phyloP scores from a whole-genome alignment of 495 filamentous ascomycete species.

The Cercophora samala region DNA sequence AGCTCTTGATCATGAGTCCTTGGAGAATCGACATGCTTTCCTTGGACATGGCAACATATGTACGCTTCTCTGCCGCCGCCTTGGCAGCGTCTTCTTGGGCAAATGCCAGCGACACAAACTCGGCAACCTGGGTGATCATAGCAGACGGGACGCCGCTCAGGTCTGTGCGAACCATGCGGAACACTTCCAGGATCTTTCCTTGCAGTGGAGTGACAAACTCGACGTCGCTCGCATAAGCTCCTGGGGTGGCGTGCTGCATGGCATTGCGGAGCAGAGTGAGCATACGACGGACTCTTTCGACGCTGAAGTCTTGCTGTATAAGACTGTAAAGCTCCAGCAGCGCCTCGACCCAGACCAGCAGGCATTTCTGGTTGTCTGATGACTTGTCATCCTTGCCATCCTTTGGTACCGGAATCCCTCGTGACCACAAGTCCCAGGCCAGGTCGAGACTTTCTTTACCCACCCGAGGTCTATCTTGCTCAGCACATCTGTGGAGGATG shows the following conservation, averaged over 20 bases:
- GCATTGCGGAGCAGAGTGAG: conserved; percentile 57
- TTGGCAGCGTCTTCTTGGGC: conserved; percentile 32
- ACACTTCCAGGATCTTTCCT: conserved; percentile 63
- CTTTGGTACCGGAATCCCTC: conserved; percentile 53
- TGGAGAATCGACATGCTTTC: conserved; percentile 67
- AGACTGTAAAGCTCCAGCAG: conserved; percentile 78
- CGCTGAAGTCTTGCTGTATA: conserved; percentile 60
- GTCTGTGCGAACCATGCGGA: conserved; percentile 69
- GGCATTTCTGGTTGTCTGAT: conserved; percentile 68
- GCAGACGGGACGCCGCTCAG: conserved; percentile 61
- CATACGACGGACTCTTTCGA: conserved; percentile 60
- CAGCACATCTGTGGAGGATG: conserved; percentile 57
- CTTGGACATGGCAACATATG: conserved; percentile 84
- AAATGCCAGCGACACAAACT: conserved; percentile 69
- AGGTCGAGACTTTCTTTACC: conserved; percentile 56
- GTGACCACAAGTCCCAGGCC: conserved; percentile 71
- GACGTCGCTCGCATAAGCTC: conserved; percentile 76
- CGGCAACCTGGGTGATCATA: conserved; percentile 63
- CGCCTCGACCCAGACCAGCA: conserved; percentile 72
- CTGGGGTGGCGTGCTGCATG: conserved; percentile 59
- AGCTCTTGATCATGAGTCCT: conserved; percentile 60
- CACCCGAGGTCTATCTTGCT: conserved; percentile 47
- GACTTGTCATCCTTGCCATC: conserved; percentile 45
- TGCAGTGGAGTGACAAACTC: conserved; percentile 81
- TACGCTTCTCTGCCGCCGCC: conserved; percentile 50